Evolutionary conservation across 1,284 basidiomycete species (phyloP).

Genomic region (Ustilago xerochloae): DNA sequence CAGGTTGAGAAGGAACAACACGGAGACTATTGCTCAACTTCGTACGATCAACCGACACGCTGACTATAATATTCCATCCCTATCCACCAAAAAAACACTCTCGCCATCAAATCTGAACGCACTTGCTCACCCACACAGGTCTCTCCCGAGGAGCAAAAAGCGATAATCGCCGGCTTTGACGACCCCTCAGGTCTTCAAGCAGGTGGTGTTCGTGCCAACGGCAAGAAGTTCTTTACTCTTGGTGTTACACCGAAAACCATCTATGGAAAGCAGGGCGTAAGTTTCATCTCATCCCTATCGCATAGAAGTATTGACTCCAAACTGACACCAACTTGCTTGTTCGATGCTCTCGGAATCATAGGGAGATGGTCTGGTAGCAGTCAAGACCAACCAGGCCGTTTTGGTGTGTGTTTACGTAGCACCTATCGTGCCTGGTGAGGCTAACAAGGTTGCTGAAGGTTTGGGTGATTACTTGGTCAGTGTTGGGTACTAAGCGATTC

Average conservation of each 20-base stretch:
- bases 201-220: slow-evolving; percentile 77
- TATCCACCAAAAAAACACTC: not conserved
- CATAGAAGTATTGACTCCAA: not conserved
- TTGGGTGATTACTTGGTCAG: slow-evolving; percentile 64
- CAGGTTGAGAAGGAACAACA: too few species aligned
- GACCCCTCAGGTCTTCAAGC: slow-evolving; percentile 70
- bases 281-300: slow-evolving; percentile 56
- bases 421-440: slow-evolving; percentile 77
- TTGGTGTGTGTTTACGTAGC: slow-evolving; percentile 82
- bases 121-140: too few species aligned
- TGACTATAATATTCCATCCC: not conserved
- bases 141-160: slow-evolving; percentile 79
- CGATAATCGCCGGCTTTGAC: slow-evolving; percentile 74
- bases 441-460: slow-evolving; percentile 78
- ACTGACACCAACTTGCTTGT: slow-evolving; percentile 2
- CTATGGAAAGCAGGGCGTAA: slow-evolving; percentile 83
- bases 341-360: slow-evolving; percentile 64
- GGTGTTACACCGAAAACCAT: slow-evolving; percentile 75
- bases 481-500: slow-evolving; percentile 53
- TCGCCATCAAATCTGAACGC: not conserved
- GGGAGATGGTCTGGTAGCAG: slow-evolving; percentile 82
- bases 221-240: slow-evolving; percentile 84
- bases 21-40: too few species aligned
- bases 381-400: slow-evolving; percentile 89
- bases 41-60: too few species aligned